Conservation (phyloP, 257 asterid genomes). For the Solanum chmielewskii region DNA sequence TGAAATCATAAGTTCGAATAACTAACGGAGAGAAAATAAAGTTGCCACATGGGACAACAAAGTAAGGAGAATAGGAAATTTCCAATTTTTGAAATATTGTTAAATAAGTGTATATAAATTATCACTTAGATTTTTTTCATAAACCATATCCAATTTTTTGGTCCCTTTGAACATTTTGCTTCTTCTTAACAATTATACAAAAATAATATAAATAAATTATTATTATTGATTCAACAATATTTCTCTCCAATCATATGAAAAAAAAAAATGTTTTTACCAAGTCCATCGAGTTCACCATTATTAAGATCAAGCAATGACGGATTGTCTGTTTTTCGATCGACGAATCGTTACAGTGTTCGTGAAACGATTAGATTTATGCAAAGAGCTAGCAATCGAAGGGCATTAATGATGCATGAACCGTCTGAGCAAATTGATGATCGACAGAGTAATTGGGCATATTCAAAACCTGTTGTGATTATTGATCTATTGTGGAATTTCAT, state of each 20-base stretch:
- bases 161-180: not conserved
- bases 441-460: constrained; percentile 63
- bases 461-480: constrained; percentile 48
- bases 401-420: constrained; percentile 55
- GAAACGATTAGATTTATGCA: constrained; percentile 56
- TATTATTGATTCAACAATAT: not conserved
- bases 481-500: constrained; percentile 59
- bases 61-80: not conserved
- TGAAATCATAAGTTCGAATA: not conserved
- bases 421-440: constrained; percentile 54
- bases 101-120: not conserved
- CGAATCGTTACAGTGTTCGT: constrained; percentile 47
- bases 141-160: not conserved
- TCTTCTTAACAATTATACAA: not conserved
- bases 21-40: not conserved
- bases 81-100: not conserved
- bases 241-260: not conserved
- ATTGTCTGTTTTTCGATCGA: constrained; percentile 16
- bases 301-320: not conserved
- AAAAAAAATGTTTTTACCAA: not conserved
- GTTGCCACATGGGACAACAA: not conserved
- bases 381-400: constrained; percentile 48
- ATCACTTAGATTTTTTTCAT: not conserved
- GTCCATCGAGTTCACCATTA: not conserved
- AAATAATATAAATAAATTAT: fast-evolving